These are phyloP conservation scores for Paramecium octaurelia DNA, from an alignment of 73 alveolate species.

Conservation along the genomic window DNA sequence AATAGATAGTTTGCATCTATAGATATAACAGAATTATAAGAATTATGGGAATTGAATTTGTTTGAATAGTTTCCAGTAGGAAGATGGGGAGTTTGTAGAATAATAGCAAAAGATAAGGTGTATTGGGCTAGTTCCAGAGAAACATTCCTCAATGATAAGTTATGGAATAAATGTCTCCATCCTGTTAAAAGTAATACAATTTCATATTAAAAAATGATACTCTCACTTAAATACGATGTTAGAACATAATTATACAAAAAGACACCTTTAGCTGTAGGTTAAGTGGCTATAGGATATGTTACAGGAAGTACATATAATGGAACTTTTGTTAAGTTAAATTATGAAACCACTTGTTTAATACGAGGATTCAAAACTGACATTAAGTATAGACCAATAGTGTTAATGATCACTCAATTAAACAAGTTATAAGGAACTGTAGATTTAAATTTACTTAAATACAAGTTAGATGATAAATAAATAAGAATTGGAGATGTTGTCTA, in stretches of 20 bases:
- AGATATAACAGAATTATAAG: conserved; percentile 27
- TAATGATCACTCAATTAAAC: conserved; percentile 18
- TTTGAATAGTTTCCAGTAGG: not conserved
- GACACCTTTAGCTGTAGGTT: not conserved
- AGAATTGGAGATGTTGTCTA: conserved; percentile 26
- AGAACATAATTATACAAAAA: not conserved
- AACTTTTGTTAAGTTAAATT: conserved; percentile 10
- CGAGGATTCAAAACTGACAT: not conserved
- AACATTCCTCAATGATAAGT: conserved; percentile 30
- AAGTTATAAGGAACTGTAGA: conserved; percentile 27
- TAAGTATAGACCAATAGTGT: not conserved
- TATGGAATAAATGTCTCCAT: conserved; percentile 38
- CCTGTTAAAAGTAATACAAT: conserved; percentile 10
- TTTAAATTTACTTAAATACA: not conserved
- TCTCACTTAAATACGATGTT: not conserved
- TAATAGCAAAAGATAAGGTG: not conserved
- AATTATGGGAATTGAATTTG: conserved; percentile 4
- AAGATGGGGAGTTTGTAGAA: conserved; percentile 31
- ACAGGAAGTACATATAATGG: conserved; percentile 42
- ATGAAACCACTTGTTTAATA: conserved; percentile 13
- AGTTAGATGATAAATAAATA: not conserved
- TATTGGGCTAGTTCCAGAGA: conserved; percentile 49
- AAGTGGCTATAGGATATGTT: conserved; percentile 29
- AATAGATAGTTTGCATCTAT: conserved; percentile 20
- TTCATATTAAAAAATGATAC: not conserved